Evolutionary conservation across 2,329 filamentous ascomycete genomes (phyloP).

Genomic region (Zasmidium angulare): DNA sequence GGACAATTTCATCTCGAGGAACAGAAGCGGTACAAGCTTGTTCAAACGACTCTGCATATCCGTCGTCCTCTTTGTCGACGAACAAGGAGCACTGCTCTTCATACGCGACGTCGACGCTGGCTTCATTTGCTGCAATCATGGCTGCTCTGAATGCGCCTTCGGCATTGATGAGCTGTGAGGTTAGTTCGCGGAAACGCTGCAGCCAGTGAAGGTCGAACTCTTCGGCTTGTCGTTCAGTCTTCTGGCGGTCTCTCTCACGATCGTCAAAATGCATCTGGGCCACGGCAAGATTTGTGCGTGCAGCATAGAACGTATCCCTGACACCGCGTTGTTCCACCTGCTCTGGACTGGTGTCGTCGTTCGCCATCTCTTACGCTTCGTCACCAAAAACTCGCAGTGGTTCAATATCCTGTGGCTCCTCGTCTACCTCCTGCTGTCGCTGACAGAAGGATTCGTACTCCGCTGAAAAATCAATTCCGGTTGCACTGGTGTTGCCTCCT

Average conservation of each 20-base stretch:
- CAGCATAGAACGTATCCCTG: not conserved
- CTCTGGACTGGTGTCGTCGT: not conserved
- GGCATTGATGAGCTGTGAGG: conserved; percentile 10
- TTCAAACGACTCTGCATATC: not conserved
- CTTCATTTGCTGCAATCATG: conserved; percentile 7
- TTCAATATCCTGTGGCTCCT: not conserved
- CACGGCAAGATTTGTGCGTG: not conserved
- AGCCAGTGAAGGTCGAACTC: conserved; percentile 18
- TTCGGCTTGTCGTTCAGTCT: not conserved
- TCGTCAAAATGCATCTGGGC: not conserved
- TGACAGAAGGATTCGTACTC: conserved; percentile 11
- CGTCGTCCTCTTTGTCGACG: not conserved
- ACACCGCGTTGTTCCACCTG: not conserved
- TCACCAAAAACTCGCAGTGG: not conserved
- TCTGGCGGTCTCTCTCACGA: not conserved
- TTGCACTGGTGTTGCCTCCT: not conserved
- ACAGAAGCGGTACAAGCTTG: not conserved
- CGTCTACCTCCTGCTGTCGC: not conserved
- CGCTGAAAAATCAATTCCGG: conserved; percentile 11
- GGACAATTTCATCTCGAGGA: not conserved
- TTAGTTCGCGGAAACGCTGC: conserved; percentile 4
- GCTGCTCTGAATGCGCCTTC: conserved; percentile 9
- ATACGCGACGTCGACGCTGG: not conserved
- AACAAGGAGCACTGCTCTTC: conserved; percentile 7
- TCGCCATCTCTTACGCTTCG: not conserved